Conservation (phyloP, 164 flowering plant species). For the Dillenia turbinata region DNA sequence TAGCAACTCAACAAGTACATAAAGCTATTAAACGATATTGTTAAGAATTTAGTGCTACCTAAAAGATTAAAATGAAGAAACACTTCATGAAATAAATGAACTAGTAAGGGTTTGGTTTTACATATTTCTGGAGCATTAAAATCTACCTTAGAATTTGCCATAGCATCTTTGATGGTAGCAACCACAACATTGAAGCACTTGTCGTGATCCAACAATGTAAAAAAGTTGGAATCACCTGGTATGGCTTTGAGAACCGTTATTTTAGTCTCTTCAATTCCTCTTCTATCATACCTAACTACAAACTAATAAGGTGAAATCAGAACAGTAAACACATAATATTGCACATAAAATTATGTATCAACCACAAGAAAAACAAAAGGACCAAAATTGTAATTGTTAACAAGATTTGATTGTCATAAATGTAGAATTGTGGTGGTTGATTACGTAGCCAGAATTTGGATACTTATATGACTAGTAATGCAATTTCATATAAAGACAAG, state of each 20-base stretch:
- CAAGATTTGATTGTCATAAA: too few relatives aligned
- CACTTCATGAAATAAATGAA: not conserved
- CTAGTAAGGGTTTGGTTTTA: not conserved
- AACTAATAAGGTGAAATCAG: conserved; percentile 40
- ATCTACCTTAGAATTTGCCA: conserved; percentile 70
- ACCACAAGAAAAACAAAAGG: not conserved
- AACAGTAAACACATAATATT: not conserved
- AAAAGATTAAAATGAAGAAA: not conserved
- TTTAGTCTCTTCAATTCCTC: conserved; percentile 75
- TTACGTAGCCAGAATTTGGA: too few relatives aligned
- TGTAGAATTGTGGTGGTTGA: too few relatives aligned
- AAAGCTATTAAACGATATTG: conserved; percentile 37
- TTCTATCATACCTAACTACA: conserved; percentile 85
- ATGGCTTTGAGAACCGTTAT: conserved; percentile 28
- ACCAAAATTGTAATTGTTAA: too few relatives aligned
- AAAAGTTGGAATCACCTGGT: conserved; percentile 18
- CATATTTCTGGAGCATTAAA: conserved; percentile 76
- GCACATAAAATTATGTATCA: not conserved
- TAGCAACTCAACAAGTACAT: conserved; percentile 65
- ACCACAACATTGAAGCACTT: conserved; percentile 70
- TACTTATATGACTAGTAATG: too few relatives aligned
- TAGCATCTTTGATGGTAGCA: conserved; percentile 57
- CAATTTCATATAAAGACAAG: too few relatives aligned
- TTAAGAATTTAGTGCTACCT: not conserved
- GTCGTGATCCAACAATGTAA: conserved; percentile 52